Evolutionary conservation across 225 moss, liverwort and hornwort genomes (phyloP).

Genomic region (Polytrichum formosum): DNA sequence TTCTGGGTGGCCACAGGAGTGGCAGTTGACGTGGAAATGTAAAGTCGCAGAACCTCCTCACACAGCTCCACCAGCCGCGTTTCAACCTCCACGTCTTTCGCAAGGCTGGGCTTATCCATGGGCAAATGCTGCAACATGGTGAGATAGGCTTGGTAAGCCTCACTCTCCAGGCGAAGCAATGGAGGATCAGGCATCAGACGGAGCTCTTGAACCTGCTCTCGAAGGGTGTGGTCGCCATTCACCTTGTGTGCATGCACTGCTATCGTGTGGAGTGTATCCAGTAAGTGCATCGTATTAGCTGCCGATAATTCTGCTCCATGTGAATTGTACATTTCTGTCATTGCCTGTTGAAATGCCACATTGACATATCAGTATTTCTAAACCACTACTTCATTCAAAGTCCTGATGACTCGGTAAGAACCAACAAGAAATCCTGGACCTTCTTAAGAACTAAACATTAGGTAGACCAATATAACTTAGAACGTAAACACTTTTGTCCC

Average conservation of each 20-base stretch:
- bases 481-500: too few species aligned
- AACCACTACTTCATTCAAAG: not conserved
- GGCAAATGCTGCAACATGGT: constrained; percentile 88
- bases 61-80: constrained; percentile 86
- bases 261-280: constrained; percentile 85
- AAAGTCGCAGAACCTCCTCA: constrained; percentile 85
- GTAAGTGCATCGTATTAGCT: constrained; percentile 77
- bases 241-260: constrained; percentile 85
- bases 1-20: constrained; percentile 41
- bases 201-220: constrained; percentile 78
- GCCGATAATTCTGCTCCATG: constrained; percentile 80
- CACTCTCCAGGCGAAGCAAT: constrained; percentile 85
- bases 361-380: not conserved
- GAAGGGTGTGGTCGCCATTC: constrained; percentile 80
- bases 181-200: constrained; percentile 97
- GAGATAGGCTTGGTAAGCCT: constrained; percentile 95
- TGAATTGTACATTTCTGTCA: constrained; percentile 89
- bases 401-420: too few species aligned
- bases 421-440: too few species aligned
- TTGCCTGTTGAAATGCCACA: constrained; percentile 52
- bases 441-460: too few species aligned
- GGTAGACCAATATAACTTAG: too few species aligned
- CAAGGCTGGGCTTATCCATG: constrained; percentile 84
- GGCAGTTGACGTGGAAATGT: constrained; percentile 79
- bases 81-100: constrained; percentile 97